Percentiles rank a stretch among this genome's conserved stretches.
phyloP scores from a whole-genome alignment of 495 filamentous ascomycete genomes.

The Hypoxylon lienhwacheense region DNA sequence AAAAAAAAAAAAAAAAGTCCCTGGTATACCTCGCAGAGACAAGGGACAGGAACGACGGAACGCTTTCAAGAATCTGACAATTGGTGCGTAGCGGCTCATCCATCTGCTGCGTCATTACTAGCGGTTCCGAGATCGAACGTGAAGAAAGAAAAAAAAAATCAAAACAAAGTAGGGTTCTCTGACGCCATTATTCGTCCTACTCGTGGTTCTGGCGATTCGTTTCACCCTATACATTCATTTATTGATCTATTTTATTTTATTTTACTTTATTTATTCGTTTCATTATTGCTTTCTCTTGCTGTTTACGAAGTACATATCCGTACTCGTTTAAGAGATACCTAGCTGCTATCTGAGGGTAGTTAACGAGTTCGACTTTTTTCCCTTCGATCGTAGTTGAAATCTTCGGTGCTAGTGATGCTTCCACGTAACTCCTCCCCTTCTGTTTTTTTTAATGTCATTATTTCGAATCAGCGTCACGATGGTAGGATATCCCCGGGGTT shows the following conservation, averaged over 20 bases:
- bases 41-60: slow-evolving; percentile 37
- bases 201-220: slow-evolving; percentile 60
- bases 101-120: slow-evolving; percentile 56
- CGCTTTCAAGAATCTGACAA: slow-evolving; percentile 54
- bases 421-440: background rate
- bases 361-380: slow-evolving; percentile 2
- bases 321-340: no score
- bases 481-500: no score
- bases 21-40: background rate
- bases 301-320: background rate
- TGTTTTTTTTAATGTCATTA: slow-evolving; percentile 34
- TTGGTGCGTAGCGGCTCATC: slow-evolving; percentile 55
- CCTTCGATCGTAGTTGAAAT: background rate
- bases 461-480: no score
- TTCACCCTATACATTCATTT: slow-evolving; percentile 60
- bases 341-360: no score
- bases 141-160: no score
- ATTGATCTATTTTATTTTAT: background rate
- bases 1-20: no score
- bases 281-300: background rate
- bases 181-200: slow-evolving; percentile 48
- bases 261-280: slow-evolving; percentile 52
- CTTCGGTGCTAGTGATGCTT: background rate
- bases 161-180: slow-evolving; percentile 65
- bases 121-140: slow-evolving; percentile 56